phyloP scores from a whole-genome alignment of 2,329 filamentous ascomycete genomes.

The Chaetomium sp. region DNA sequence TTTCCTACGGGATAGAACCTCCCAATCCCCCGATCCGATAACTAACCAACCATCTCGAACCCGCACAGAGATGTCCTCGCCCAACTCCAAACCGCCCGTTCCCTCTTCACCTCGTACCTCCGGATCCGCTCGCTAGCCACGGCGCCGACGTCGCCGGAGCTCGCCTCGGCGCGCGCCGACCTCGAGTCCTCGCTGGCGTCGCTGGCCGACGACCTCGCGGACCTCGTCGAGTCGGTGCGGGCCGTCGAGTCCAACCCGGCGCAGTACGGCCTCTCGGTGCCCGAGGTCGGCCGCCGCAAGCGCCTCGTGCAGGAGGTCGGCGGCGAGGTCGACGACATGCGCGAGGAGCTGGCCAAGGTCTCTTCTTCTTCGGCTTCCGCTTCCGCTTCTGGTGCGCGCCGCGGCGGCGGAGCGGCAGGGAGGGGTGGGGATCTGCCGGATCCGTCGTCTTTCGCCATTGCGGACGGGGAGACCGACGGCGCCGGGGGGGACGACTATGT shows the following conservation, averaged over 20 bases:
- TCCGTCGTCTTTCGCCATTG: conserved; percentile 60
- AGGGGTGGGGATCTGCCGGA: conserved; percentile 50
- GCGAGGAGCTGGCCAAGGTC: conserved; percentile 69
- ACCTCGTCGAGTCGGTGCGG: conserved; percentile 83
- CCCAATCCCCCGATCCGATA: too few species aligned
- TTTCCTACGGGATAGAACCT: too few species aligned
- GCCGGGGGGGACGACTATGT: conserved; percentile 57
- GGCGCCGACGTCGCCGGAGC: conserved; percentile 74
- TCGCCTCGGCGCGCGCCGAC: conserved; percentile 74
- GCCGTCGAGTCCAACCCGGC: conserved; percentile 87
- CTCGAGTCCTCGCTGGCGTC: conserved; percentile 66
- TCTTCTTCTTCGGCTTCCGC: conserved; percentile 2
- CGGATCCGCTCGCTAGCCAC: conserved; percentile 88
- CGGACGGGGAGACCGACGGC: conserved; percentile 49
- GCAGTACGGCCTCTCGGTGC: conserved; percentile 79
- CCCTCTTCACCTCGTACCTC: conserved; percentile 91
- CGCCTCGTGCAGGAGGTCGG: conserved; percentile 87
- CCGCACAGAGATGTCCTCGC: conserved; percentile 76
- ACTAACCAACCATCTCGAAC: background rate
- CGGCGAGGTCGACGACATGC: conserved; percentile 86
- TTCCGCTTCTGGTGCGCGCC: conserved; percentile 12
- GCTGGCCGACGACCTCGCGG: conserved; percentile 80
- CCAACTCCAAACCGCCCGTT: conserved; percentile 77
- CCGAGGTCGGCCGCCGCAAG: conserved; percentile 79
- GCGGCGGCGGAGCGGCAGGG: too few species aligned